A percentile compares a stretch with the other conserved stretches of the same genome.
Evolutionary conservation across 2,329 filamentous ascomycete genomes (phyloP).

Genomic region (Trichoderma cornu-damae): DNA sequence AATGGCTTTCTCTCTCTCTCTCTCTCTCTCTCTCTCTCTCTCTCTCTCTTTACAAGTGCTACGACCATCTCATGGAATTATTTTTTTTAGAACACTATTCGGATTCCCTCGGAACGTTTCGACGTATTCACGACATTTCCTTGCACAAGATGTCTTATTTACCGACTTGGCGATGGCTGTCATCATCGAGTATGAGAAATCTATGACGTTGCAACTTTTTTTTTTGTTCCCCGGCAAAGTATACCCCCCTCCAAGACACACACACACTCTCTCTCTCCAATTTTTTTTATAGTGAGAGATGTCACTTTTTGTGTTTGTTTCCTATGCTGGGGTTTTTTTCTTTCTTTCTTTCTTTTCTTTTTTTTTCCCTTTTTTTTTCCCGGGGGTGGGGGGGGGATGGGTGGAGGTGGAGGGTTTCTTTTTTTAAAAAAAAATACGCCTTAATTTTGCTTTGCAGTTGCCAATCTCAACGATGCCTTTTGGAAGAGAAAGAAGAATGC

Average conservation of each 20-base stretch:
- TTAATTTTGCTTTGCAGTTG: background rate
- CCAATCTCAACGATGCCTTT: background rate
- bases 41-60: background rate
- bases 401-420: too few relatives aligned
- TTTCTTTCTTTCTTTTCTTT: background rate
- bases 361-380: background rate
- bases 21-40: background rate
- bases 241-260: constrained; percentile 8
- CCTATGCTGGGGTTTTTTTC: background rate
- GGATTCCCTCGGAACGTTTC: constrained; percentile 12
- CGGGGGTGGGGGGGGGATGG: too few relatives aligned
- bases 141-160: constrained; percentile 6
- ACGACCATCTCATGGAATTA: constrained; percentile 5
- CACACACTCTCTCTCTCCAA: background rate
- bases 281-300: background rate
- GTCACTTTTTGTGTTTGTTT: background rate
- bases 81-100: background rate
- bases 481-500: background rate
- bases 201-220: constrained; percentile 3
- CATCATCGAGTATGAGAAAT: background rate
- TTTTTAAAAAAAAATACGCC: background rate
- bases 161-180: background rate
- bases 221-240: background rate
- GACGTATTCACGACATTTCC: constrained; percentile 19
- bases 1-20: background rate